Percentiles rank a stretch among this genome's conserved stretches.
Conservation (phyloP, 139 green algal species). For the Pycnococcus provasolii region DNA sequence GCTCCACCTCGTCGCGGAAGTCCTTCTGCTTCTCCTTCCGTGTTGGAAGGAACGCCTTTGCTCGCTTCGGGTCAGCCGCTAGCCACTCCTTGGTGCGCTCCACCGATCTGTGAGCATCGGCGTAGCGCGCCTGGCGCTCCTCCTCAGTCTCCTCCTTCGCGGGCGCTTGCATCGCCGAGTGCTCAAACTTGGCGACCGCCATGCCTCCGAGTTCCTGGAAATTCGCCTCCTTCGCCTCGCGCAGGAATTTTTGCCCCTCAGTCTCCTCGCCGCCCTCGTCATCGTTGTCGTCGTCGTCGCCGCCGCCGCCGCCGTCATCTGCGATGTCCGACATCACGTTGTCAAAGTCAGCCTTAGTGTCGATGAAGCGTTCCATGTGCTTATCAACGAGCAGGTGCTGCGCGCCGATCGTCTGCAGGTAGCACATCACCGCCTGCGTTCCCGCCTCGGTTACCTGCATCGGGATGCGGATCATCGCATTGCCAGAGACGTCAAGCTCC, state of each 20-base stretch:
- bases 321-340: neutral
- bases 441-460: conserved; percentile 12
- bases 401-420: conserved; percentile 18
- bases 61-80: no score
- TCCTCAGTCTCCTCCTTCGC: no score
- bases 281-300: neutral
- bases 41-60: no score
- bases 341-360: neutral
- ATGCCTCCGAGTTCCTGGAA: neutral
- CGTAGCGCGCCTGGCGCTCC: no score
- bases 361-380: conserved; percentile 12
- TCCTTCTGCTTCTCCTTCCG: conserved; percentile 12
- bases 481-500: conserved; percentile 6
- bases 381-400: conserved; percentile 17
- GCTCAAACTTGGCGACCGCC: no score
- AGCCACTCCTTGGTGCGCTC: no score
- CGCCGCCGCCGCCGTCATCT: neutral
- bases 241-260: neutral
- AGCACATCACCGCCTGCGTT: conserved; percentile 13
- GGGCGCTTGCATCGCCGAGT: no score
- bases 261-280: conserved; percentile 5
- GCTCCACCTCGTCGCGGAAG: conserved; percentile 15
- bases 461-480: conserved; percentile 4
- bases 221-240: neutral
- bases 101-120: no score